Evolutionary conservation across 495 filamentous ascomycete species (phyloP).

Genomic region (Friedmanniomyces simplex): DNA sequence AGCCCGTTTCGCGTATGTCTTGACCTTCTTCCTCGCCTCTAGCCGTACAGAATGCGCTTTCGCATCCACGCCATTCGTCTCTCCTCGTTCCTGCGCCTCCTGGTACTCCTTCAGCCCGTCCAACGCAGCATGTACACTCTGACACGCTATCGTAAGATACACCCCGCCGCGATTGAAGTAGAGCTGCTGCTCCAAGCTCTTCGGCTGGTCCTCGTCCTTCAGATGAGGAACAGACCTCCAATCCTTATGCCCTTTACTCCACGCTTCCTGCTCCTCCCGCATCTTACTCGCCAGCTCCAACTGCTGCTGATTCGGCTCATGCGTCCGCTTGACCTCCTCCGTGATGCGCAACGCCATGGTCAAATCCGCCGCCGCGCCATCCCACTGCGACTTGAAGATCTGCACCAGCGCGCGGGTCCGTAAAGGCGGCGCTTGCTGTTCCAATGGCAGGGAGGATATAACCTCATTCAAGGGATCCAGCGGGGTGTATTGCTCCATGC

Average conservation of each 20-base stretch:
- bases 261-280: constrained; percentile 28
- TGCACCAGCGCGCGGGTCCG: constrained; percentile 62
- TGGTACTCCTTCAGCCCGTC: constrained; percentile 30
- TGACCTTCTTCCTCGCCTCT: constrained; percentile 55
- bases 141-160: constrained; percentile 59
- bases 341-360: constrained; percentile 52
- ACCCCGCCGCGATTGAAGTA: constrained; percentile 68
- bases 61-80: constrained; percentile 16
- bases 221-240: constrained; percentile 43
- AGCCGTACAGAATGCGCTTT: constrained; percentile 36
- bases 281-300: constrained; percentile 37
- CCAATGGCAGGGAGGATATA: constrained; percentile 47
- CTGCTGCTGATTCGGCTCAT: constrained; percentile 38
- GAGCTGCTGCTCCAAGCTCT: constrained; percentile 59
- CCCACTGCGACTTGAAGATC: constrained; percentile 64
- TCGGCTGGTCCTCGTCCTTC: constrained; percentile 60
- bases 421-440: constrained; percentile 47
- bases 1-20: constrained; percentile 61
- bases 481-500: constrained; percentile 62
- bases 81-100: constrained; percentile 26
- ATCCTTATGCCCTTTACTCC: constrained; percentile 34
- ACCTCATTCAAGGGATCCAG: constrained; percentile 55
- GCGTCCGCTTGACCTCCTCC: constrained; percentile 36
- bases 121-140: constrained; percentile 48
- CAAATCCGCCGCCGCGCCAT: constrained; percentile 56